A percentile compares a stretch with the other conserved stretches of the same genome.
Evolutionary conservation across 306 rosid genomes (phyloP).

Genomic region (Sphenostylis stenocarpa): DNA sequence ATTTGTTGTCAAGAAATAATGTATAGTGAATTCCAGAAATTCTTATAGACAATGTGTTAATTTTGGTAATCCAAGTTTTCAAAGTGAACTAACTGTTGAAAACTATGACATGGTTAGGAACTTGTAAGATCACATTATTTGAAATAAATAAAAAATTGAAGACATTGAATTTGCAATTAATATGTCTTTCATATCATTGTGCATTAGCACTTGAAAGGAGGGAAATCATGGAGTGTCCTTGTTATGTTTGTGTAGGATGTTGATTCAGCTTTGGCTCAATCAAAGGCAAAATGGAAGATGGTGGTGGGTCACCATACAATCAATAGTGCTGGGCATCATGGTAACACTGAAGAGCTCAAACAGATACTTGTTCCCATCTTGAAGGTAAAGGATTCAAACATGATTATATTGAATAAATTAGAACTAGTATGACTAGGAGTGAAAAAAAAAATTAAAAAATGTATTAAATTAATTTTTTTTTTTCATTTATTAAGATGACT

Average conservation of each 20-base stretch:
- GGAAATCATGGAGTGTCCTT: not conserved
- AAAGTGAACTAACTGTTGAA: not conserved
- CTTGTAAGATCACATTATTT: not conserved
- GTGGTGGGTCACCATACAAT: slow-evolving; percentile 87
- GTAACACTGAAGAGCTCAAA: slow-evolving; percentile 62
- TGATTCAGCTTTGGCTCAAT: slow-evolving; percentile 49
- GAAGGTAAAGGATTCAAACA: slow-evolving; percentile 46
- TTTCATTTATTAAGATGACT: too few relatives aligned
- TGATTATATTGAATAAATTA: too few relatives aligned
- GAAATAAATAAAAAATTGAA: not conserved
- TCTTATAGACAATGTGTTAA: not conserved
- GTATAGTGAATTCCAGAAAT: not conserved
- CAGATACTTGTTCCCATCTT: slow-evolving; percentile 66
- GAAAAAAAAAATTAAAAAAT: too few relatives aligned
- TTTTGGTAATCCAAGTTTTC: not conserved
- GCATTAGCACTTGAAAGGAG: not conserved
- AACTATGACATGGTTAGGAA: not conserved
- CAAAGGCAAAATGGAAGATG: slow-evolving; percentile 80
- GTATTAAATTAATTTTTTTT: too few relatives aligned
- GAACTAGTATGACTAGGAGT: too few relatives aligned
- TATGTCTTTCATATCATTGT: not conserved
- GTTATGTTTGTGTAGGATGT: slow-evolving; percentile 41
- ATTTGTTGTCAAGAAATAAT: not conserved
- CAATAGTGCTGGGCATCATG: slow-evolving; percentile 66
- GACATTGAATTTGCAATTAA: not conserved